A percentile compares a stretch with the other conserved stretches of the same genome.
Evolutionary conservation across 2,329 filamentous ascomycete species (phyloP).

Genomic region (Phyllosticta citribraziliensis): DNA sequence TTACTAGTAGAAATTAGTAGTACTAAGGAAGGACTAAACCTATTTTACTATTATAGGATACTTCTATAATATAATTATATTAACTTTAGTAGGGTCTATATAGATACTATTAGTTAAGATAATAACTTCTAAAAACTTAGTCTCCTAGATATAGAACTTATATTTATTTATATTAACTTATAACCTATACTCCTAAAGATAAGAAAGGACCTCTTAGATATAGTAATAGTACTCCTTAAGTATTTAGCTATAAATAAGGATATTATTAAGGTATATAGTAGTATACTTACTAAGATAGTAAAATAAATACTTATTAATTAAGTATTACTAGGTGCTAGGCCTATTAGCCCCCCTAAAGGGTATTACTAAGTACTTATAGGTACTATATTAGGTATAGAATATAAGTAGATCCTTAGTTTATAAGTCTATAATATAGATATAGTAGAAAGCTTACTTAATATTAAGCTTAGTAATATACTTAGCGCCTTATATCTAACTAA

Average conservation of each 20-base stretch:
- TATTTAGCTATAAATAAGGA: slow-evolving; percentile 13
- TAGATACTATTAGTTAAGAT: slow-evolving; percentile 11
- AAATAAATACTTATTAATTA: slow-evolving; percentile 13
- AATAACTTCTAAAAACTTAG: slow-evolving; percentile 11
- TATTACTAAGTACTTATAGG: slow-evolving; percentile 14
- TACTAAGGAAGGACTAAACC: slow-evolving; percentile 10
- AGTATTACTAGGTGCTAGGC: slow-evolving; percentile 10
- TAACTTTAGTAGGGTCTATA: slow-evolving; percentile 8
- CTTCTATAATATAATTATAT: slow-evolving; percentile 2
- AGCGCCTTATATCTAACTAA: slow-evolving; percentile 1
- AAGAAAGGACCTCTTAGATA: slow-evolving; percentile 3
- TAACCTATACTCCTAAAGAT: slow-evolving; percentile 1
- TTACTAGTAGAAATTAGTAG: slow-evolving; percentile 11
- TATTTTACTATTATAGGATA: slow-evolving; percentile 1
- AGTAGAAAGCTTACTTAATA: slow-evolving; percentile 11
- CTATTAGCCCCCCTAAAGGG: slow-evolving; percentile 13
- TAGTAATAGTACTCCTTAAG: slow-evolving; percentile 8
- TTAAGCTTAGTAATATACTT: slow-evolving; percentile 14
- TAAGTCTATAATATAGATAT: slow-evolving; percentile 9
- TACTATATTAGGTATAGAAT: slow-evolving; percentile 9
- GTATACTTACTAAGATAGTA: slow-evolving; percentile 11
- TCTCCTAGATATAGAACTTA: slow-evolving; percentile 6
- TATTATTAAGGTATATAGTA: slow-evolving; percentile 14
- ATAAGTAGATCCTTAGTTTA: slow-evolving; percentile 10
- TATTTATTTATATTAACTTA: slow-evolving; percentile 11